Evolutionary conservation across 116 monocot species (phyloP), one percentile per base, ranked within the genome.

Genomic region (Posidonia oceanica): DNA sequence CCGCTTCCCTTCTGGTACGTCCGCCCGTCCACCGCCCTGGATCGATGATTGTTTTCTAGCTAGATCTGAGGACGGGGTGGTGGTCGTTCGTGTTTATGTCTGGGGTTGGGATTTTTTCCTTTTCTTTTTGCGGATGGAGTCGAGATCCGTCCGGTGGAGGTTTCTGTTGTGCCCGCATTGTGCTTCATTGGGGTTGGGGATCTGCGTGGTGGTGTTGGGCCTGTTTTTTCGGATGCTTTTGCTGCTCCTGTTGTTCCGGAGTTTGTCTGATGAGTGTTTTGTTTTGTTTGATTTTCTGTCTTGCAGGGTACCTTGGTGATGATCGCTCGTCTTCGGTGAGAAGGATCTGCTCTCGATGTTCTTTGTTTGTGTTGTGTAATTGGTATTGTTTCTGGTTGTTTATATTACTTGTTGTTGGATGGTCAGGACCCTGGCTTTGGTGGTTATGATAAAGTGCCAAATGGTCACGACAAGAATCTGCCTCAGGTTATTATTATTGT

Each of bases 1-100:
- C 29, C 76, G 82, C 14, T 79, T 76, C 22, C 85, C 81, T 59
- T 67, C 78, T 21, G 81, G 85, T 81, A 40, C 36, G 57, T 68
- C 48, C 48, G 7, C 48, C 12, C 48, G 11, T 6, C 48, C 48
- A 48, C 8, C 48, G 7, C 23, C 14, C 54, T 54, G 53, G 52
- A 54, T 54, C 36, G 52, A 14, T 21, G 58, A 7, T 15, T 21
- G 29, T 29, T 29, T 29, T 29, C 29, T 29, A 0, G 29, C 58
- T 21, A n/a, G 58, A n/a, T 58, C 17, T 15, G 58, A 21, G 2
- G 17, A 14, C 40, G 0, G 40, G 40, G 65, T 40, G n/a, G 40
- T 36, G 61, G 36, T 3, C 16, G 41, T n/a, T 39, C 17, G 7
- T 7, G 0, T 7, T 52, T 29, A 14, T 53, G 22, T 36, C 21